phyloP scores from a whole-genome alignment of 495 filamentous ascomycete species.

The Hypoxylon perforatum region DNA sequence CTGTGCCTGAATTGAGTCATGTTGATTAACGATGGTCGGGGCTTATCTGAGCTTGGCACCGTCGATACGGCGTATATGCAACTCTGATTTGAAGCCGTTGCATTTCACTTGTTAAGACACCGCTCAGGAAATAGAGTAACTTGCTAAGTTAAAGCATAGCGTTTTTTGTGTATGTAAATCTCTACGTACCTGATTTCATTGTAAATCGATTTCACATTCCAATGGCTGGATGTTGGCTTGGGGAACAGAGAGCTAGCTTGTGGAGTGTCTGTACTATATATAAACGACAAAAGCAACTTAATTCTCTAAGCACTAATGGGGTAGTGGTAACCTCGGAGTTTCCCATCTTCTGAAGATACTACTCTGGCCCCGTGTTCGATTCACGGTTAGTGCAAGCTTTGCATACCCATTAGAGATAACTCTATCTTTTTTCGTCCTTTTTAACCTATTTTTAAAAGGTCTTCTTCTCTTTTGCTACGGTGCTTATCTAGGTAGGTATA shows the following conservation, averaged over 20 bases:
- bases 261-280: neutral
- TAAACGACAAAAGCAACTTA: neutral
- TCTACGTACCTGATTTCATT: too few relatives aligned
- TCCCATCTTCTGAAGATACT: conserved; percentile 39
- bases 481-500: too few relatives aligned
- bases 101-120: neutral
- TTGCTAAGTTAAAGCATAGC: neutral
- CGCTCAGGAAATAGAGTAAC: neutral
- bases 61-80: conserved; percentile 26
- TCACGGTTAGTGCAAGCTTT: conserved; percentile 43
- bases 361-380: conserved; percentile 46
- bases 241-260: neutral
- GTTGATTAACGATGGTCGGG: neutral
- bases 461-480: neutral
- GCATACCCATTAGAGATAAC: conserved; percentile 37
- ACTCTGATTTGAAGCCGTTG: neutral
- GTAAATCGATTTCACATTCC: too few relatives aligned
- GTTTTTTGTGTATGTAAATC: too few relatives aligned
- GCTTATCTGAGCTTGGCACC: conserved; percentile 5
- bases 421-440: conserved; percentile 26
- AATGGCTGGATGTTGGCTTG: neutral
- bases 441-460: neutral
- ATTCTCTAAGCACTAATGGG: conserved; percentile 37
- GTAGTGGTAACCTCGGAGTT: conserved; percentile 46
- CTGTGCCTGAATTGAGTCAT: conserved; percentile 4